A percentile compares a stretch with the other conserved stretches of the same genome.
Conservation (phyloP, 1,284 basidiomycete species). For the Mycosarcoma mackinlayi region DNA sequence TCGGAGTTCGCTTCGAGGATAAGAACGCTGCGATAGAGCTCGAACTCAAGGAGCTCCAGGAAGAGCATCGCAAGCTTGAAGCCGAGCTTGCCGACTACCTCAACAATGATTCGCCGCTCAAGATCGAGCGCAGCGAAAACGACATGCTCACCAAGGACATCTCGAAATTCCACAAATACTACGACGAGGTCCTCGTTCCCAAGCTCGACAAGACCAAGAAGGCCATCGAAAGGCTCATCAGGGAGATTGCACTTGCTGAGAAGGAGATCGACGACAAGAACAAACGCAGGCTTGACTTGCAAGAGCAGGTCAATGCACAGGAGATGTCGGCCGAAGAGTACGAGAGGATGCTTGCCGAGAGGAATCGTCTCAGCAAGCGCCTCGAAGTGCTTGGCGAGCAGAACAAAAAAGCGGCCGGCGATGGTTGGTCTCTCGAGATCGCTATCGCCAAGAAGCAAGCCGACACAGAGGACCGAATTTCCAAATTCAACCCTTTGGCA, state of each 20-base stretch:
- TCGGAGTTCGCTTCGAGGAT: conserved; percentile 56
- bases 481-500: conserved; percentile 53
- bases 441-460: conserved; percentile 59
- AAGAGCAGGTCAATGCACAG: conserved; percentile 60
- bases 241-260: conserved; percentile 42
- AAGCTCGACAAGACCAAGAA: conserved; percentile 63
- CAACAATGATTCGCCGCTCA: conserved; percentile 57
- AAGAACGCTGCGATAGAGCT: conserved; percentile 53
- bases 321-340: conserved; percentile 64
- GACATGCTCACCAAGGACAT: conserved; percentile 61
- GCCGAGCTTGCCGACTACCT: conserved; percentile 46
- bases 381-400: conserved; percentile 48
- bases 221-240: conserved; percentile 53
- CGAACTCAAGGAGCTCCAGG: conserved; percentile 50
- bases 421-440: conserved; percentile 59
- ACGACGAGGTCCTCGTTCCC: conserved; percentile 60
- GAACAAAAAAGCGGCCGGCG: conserved; percentile 52
- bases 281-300: conserved; percentile 48
- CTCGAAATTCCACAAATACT: conserved; percentile 63
- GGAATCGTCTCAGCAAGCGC: conserved; percentile 56
- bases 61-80: conserved; percentile 50
- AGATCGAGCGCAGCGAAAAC: conserved; percentile 54
- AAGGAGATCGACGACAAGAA: conserved; percentile 56
- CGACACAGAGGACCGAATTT: conserved; percentile 58
- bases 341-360: conserved; percentile 58